Base-by-base conservation (phyloP, 306 rosid genomes). In the Acacia acuminata region DNA sequence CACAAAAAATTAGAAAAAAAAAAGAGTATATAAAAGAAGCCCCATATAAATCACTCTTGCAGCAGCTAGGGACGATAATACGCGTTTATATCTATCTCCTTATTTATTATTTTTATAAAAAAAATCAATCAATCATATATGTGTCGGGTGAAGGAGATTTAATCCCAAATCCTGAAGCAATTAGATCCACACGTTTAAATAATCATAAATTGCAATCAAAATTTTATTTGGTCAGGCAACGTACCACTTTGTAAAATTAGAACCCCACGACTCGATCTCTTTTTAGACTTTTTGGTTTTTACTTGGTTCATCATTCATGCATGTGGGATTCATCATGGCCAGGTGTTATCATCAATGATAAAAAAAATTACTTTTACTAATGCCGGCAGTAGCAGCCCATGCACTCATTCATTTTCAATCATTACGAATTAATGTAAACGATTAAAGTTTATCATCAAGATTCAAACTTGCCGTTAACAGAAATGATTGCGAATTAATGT, bases 41-140 rank as follows among this genome's bases (percentile, higher is more conserved):
- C 38, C 36, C 76, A 43, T 32, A 27, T 60, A 24, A 60, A 60
- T 24, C 65, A 73, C 77, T 71, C 73, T 53, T 55, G 61, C 79
- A 60, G 50, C 17, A 4, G 19, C 19, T 0, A 0, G 61, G 58
- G 65, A 80, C 61, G 67, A 72, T 76, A 27, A 76, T 82, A 61
- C 14, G 12, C 9, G 19, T 40, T 79, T 47, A 44, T 63, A 78
- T 50, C 5, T 40, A 60, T 0, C 10, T 44, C 45, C 8, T 14
- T 67, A 69, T 40, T 1, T 19, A n/a, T 38, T 38, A 3, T n/a
- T 63, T 63, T 27, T 48, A 48, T 12, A 45, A 45, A 5, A 75
- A 75, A 43, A 32, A 84, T 75, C 88, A 82, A 63, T 76, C 90
- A 87, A 87, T 76, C 86, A 82, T 81, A 65, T 81, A 65, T 73